These are phyloP conservation scores for Pachyrhizus erosus DNA, from an alignment of 306 rosid genomes.

Conservation along the genomic window DNA sequence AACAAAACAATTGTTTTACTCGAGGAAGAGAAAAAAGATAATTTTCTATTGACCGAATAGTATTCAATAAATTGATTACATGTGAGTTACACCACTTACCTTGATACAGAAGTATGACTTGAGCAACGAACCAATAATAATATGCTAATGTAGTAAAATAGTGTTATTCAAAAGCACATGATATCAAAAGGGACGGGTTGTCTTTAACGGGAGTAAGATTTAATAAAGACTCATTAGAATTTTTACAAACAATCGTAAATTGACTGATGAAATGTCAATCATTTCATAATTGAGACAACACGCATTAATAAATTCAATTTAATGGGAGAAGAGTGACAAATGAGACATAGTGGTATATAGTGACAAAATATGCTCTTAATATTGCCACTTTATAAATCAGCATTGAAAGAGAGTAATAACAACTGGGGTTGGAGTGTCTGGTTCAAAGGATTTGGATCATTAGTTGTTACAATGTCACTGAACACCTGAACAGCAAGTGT, in stretches of 20 bases:
- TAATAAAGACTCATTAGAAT: background rate
- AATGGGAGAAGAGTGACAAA: slow-evolving; percentile 25
- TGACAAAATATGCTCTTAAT: slow-evolving; percentile 24
- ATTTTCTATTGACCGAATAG: background rate
- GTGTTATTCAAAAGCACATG: background rate
- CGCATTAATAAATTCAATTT: slow-evolving; percentile 22
- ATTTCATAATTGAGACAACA: slow-evolving; percentile 17
- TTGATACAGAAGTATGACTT: background rate
- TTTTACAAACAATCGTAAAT: background rate
- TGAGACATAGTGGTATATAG: slow-evolving; percentile 26
- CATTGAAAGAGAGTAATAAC: background rate
- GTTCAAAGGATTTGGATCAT: slow-evolving; percentile 23
- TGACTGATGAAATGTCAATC: slow-evolving; percentile 19
- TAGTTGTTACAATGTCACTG: slow-evolving; percentile 8
- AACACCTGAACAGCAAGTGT: slow-evolving; percentile 21
- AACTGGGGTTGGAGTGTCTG: slow-evolving; percentile 6
- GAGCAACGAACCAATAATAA: background rate
- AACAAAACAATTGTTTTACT: background rate
- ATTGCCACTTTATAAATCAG: background rate
- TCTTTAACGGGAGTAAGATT: no score
- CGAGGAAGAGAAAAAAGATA: background rate
- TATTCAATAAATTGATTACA: background rate
- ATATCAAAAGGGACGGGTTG: background rate
- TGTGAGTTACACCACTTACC: background rate
- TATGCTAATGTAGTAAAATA: background rate